Evolutionary conservation across 2,329 filamentous ascomycete species (phyloP), one percentile per base, ranked within the genome.

Genomic region (Daldinia sp.): DNA sequence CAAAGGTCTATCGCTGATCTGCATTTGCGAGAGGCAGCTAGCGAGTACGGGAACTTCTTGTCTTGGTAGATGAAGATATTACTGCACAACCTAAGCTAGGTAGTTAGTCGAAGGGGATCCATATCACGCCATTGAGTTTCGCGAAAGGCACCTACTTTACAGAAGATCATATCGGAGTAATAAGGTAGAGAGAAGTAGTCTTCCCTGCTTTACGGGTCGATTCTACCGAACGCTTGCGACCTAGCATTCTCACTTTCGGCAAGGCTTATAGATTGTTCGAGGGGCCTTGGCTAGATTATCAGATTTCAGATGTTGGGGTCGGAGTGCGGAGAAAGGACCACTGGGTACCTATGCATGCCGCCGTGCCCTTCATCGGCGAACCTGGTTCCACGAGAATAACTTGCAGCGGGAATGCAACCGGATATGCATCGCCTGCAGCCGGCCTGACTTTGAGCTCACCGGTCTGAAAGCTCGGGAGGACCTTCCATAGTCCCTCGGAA

Each of bases 391-490:
- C 50, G 57, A 64, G 15, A 35, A 57, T 45, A 67, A 54, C 61
- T 39, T 62, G 64, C 64, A 67, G 64, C 61, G 58, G 58, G 50
- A 67, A 67, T 63, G 65, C 63, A 63, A 66, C 65, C 62, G 65
- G 65, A 53, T 63, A 65, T 65, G 65, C 59, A 66, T 48, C 41
- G 32, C 63, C 53, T 57, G 63, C 63, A 65, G 47, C 65, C 62
- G 65, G 52, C 47, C 30, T 49, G 58, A 4, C 35, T 34, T 43
- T 37, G 27, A 7, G 15, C 59, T 65, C 65, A 68, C 65, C 65
- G 65, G 65, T 68, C 41, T 57, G 53, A 54, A 45, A 54, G 29
- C 49, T 48, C 57, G 56, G 57, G 59, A 61, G 41, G 43, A 53
- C 63, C 37, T 45, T 63, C 49, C 54, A 54, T 41, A 41, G 35